Percentiles rank a stretch among this genome's conserved stretches.
phyloP scores from a whole-genome alignment of 2,329 filamentous ascomycete genomes.

The Penicillium psychrosexuale region DNA sequence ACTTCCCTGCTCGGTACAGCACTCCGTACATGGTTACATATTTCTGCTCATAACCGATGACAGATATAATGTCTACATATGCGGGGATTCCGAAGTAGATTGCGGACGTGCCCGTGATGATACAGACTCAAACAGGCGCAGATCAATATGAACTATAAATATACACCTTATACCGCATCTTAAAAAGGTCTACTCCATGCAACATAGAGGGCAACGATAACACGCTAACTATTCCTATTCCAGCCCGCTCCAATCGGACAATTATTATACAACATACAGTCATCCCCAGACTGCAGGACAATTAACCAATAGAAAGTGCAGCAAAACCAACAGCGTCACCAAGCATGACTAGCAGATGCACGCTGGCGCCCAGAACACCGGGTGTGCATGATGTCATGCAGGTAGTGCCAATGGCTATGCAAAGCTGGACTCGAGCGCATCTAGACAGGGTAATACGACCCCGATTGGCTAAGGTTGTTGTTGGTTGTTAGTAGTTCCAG shows the following conservation, averaged over 20 bases:
- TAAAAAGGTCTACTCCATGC: not conserved
- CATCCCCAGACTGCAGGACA: not conserved
- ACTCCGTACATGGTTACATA: not conserved
- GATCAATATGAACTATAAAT: not conserved
- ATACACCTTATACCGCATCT: not conserved
- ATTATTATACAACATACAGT: not conserved
- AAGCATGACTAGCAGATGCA: not conserved
- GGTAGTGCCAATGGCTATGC: not conserved
- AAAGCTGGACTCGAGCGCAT: not conserved
- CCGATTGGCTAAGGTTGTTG: not conserved
- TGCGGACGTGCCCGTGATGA: not conserved
- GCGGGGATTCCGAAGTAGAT: not conserved
- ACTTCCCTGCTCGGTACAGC: not conserved
- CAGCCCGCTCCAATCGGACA: not conserved
- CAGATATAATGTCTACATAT: not conserved
- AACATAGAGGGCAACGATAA: not conserved
- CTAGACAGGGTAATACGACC: not conserved
- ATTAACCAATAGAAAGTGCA: not conserved
- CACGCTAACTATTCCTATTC: not conserved
- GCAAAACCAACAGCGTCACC: conserved; percentile 18
- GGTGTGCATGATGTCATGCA: conserved; percentile 12
- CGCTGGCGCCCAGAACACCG: not conserved
- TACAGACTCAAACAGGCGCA: not conserved
- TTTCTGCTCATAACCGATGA: not conserved
- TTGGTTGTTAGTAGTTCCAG: not conserved